A percentile compares a stretch with the other conserved stretches of the same genome.
These are phyloP conservation scores for Globisporangium parvum DNA, from an alignment of 352 stramenopile genomes.

Conservation along the genomic window DNA sequence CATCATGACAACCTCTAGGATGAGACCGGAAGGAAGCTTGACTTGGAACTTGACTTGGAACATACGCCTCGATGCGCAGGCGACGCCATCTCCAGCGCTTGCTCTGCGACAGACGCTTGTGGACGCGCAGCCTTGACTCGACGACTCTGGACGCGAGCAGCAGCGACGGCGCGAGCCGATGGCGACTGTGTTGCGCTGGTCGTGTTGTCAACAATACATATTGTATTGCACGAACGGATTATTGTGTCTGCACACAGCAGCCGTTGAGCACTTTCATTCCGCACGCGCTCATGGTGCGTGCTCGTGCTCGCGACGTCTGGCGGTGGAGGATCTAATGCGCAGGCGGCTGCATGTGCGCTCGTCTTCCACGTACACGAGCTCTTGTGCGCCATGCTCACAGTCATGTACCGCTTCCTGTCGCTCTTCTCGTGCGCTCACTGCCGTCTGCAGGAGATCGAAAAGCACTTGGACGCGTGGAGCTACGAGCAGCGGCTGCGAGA, in stretches of 20 bases:
- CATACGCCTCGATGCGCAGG: too few species aligned
- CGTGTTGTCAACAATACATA: too few species aligned
- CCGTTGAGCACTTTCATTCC: background rate
- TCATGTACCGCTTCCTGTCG: background rate
- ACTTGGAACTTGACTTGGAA: too few species aligned
- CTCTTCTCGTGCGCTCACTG: background rate
- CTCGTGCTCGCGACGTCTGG: too few species aligned
- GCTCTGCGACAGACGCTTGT: too few species aligned
- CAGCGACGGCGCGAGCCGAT: too few species aligned
- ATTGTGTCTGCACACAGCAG: background rate
- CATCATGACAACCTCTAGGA: too few species aligned
- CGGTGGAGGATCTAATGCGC: background rate
- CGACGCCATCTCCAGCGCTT: too few species aligned
- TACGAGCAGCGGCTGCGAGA: constrained; percentile 45
- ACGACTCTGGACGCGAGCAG: too few species aligned
- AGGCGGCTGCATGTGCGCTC: background rate
- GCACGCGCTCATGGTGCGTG: background rate
- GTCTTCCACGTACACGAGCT: background rate
- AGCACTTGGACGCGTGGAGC: constrained; percentile 34
- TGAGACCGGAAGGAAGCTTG: too few species aligned
- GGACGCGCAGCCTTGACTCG: too few species aligned
- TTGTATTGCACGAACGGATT: background rate
- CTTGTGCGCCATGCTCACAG: background rate
- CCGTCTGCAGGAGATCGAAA: constrained; percentile 30
- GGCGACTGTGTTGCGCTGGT: too few species aligned